A percentile compares a stretch with the other conserved stretches of the same genome.
Evolutionary conservation across 345 rosid species (phyloP).

Genomic region (Turritis glabra): DNA sequence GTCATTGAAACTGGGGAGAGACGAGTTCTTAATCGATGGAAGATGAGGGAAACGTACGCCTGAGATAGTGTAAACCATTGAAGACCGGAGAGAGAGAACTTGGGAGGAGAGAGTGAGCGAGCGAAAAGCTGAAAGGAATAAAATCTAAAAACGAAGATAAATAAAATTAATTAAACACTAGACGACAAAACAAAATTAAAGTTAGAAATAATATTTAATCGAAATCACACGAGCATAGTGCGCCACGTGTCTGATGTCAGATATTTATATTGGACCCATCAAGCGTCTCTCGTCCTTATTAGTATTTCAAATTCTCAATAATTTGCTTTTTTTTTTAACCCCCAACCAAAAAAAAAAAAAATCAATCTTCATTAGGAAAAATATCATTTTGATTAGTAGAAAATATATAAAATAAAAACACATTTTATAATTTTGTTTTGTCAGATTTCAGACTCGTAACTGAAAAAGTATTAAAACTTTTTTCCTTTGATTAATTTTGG

Average conservation of each 20-base stretch:
- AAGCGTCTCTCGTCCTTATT: conserved; percentile 17
- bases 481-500: neutral
- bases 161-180: neutral
- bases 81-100: neutral
- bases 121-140: conserved; percentile 1
- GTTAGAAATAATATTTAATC: neutral
- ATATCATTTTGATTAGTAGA: neutral
- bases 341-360: too few species aligned
- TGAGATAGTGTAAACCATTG: conserved; percentile 63
- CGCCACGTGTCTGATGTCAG: conserved; percentile 52
- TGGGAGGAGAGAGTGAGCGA: neutral
- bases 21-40: conserved; percentile 43
- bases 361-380: neutral
- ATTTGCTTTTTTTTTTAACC: conserved; percentile 14
- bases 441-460: neutral
- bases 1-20: conserved; percentile 51
- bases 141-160: conserved; percentile 18
- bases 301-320: neutral
- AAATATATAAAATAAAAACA: neutral
- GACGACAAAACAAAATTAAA: neutral
- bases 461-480: neutral
- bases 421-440: neutral
- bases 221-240: conserved; percentile 20
- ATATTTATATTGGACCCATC: conserved; percentile 41
- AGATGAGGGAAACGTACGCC: conserved; percentile 55